Evolutionary conservation across 2,329 filamentous ascomycete species (phyloP).

Genomic region (Cercospora nicotianae): DNA sequence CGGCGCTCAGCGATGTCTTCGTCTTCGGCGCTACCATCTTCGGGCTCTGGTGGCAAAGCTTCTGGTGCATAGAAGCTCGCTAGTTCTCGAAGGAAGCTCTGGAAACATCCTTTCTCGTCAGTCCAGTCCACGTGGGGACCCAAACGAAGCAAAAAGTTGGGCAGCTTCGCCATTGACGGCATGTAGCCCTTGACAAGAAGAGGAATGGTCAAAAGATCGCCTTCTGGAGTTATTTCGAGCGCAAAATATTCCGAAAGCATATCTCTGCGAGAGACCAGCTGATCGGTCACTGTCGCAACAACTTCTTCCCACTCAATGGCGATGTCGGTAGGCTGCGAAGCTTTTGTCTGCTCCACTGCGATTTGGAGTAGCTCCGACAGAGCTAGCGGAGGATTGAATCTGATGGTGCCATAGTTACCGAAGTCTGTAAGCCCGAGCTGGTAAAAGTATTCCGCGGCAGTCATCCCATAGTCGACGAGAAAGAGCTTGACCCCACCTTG

Average conservation of each 20-base stretch:
- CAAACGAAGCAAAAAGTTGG: constrained; percentile 80
- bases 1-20: constrained; percentile 51
- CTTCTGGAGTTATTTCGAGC: constrained; percentile 74
- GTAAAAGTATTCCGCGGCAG: constrained; percentile 88
- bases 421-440: constrained; percentile 94
- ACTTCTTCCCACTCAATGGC: constrained; percentile 68
- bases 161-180: constrained; percentile 81
- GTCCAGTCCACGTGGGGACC: constrained; percentile 88
- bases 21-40: constrained; percentile 38
- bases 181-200: constrained; percentile 86
- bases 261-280: constrained; percentile 73
- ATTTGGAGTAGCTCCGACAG: constrained; percentile 70
- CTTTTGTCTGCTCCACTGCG: constrained; percentile 67
- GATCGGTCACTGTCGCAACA: constrained; percentile 63
- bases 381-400: constrained; percentile 72
- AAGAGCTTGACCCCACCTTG: constrained; percentile 91
- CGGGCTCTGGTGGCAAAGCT: constrained; percentile 60
- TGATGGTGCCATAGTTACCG: constrained; percentile 85
- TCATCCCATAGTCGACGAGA: constrained; percentile 86
- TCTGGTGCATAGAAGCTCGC: constrained; percentile 91
- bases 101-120: constrained; percentile 81
- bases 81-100: constrained; percentile 79
- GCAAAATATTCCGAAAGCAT: constrained; percentile 95
- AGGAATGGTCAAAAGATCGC: constrained; percentile 76
- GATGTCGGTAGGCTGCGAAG: constrained; percentile 41